Percentiles rank a stretch among this genome's conserved stretches.
Conservation (phyloP, 2,329 filamentous ascomycete genomes). For the Akanthomyces uredinophilus region DNA sequence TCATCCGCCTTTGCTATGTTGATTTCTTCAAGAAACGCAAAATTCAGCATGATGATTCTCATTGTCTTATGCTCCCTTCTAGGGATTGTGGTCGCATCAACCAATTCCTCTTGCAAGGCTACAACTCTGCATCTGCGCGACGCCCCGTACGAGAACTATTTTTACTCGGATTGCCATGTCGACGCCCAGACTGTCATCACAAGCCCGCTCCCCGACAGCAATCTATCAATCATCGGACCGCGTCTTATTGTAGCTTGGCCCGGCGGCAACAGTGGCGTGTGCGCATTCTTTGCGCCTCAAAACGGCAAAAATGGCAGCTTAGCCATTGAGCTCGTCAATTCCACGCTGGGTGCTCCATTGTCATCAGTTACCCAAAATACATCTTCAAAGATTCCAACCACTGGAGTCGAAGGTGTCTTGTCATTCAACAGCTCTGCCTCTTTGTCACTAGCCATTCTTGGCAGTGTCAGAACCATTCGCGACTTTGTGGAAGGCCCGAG, state of each 20-base stretch:
- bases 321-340: constrained; percentile 47
- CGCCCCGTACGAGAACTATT: constrained; percentile 59
- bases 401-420: constrained; percentile 50
- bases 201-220: constrained; percentile 47
- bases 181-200: constrained; percentile 57
- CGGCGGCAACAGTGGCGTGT: constrained; percentile 58
- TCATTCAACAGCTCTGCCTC: constrained; percentile 53
- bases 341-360: constrained; percentile 40
- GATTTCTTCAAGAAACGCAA: neutral
- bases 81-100: neutral
- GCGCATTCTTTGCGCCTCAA: constrained; percentile 50
- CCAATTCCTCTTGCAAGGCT: constrained; percentile 4
- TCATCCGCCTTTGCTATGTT: neutral
- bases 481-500: constrained; percentile 57
- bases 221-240: constrained; percentile 50
- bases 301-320: constrained; percentile 50
- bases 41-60: neutral
- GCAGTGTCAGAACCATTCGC: constrained; percentile 57
- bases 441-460: constrained; percentile 52
- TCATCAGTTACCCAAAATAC: constrained; percentile 7
- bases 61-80: neutral
- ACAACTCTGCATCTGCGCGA: constrained; percentile 39
- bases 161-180: constrained; percentile 59
- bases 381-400: constrained; percentile 32
- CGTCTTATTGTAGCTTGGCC: constrained; percentile 60